phyloP scores from a whole-genome alignment of 768 basidiomycete genomes.

The Pseudohyphozyma bogoriensis region DNA sequence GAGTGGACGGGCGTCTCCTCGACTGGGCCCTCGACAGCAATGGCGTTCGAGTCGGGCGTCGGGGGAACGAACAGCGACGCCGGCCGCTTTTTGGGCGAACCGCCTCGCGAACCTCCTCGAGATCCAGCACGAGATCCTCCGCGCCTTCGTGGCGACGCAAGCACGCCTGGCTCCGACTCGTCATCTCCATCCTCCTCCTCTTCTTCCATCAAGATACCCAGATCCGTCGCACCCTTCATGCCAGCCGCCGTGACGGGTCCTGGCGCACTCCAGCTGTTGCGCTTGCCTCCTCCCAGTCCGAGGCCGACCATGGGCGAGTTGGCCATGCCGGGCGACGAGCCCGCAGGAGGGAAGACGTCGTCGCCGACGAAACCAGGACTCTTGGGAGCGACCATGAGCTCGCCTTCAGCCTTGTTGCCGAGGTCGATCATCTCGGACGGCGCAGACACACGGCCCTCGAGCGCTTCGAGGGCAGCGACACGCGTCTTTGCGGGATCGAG shows the following conservation, averaged over 20 bases:
- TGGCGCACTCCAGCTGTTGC: slow-evolving; percentile 16
- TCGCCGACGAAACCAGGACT: background rate
- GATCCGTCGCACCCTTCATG: slow-evolving; percentile 27
- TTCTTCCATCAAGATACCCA: slow-evolving; percentile 61
- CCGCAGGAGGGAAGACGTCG: slow-evolving; percentile 1
- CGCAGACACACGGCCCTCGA: slow-evolving; percentile 61
- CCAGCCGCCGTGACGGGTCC: slow-evolving; percentile 7
- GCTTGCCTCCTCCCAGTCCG: slow-evolving; percentile 13
- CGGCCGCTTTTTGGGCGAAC: background rate
- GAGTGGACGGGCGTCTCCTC: background rate
- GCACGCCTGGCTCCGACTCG: slow-evolving; percentile 2
- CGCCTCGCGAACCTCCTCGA: background rate
- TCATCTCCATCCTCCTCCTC: slow-evolving; percentile 67
- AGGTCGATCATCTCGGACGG: slow-evolving; percentile 38
- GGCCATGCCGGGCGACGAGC: background rate
- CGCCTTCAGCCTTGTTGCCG: slow-evolving; percentile 15
- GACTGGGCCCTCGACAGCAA: background rate
- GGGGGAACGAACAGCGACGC: background rate
- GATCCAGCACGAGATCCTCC: too few relatives aligned
- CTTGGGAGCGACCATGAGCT: slow-evolving; percentile 18
- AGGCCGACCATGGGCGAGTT: slow-evolving; percentile 21
- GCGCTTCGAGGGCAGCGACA: slow-evolving; percentile 68
- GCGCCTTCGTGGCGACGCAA: slow-evolving; percentile 4
- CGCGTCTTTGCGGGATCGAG: slow-evolving; percentile 55
- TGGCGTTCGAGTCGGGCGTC: background rate